A percentile compares a stretch with the other conserved stretches of the same genome.
Conservation (phyloP, 306 rosid species). For the Abrus precatorius region DNA sequence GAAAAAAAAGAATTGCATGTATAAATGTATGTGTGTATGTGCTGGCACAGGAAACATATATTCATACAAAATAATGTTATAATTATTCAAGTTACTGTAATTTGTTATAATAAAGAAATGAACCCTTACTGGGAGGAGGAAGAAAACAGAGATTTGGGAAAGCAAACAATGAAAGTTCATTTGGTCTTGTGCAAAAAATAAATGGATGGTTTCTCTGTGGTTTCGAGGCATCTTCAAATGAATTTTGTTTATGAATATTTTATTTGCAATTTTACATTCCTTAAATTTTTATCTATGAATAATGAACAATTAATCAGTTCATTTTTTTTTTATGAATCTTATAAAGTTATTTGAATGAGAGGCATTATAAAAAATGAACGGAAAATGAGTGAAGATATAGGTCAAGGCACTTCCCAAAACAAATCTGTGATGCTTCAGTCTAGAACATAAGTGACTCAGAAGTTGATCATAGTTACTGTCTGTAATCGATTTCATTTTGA, state of each 20-base stretch:
- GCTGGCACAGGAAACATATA: not conserved
- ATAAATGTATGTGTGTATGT: not conserved
- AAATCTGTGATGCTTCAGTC: not conserved
- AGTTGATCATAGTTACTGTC: constrained; percentile 17
- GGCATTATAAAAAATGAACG: constrained; percentile 40
- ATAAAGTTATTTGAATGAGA: constrained; percentile 15
- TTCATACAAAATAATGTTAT: constrained; percentile 26
- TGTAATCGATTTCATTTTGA: constrained; percentile 35
- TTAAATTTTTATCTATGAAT: constrained; percentile 18
- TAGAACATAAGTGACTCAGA: not conserved
- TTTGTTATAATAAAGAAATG: constrained; percentile 8
- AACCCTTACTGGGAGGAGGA: constrained; percentile 25
- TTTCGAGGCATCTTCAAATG: constrained; percentile 2
- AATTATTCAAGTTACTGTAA: constrained; percentile 10
- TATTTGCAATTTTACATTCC: not conserved
- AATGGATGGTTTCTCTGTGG: constrained; percentile 26
- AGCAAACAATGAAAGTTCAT: constrained; percentile 22
- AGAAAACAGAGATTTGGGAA: constrained; percentile 31
- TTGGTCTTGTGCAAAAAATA: not conserved
- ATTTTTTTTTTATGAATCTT: not conserved
- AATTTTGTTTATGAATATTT: no score
- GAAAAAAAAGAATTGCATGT: not conserved
- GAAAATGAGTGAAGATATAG: constrained; percentile 28
- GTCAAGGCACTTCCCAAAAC: constrained; percentile 39
- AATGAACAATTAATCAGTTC: constrained; percentile 16